phyloP scores from a whole-genome alignment of 768 basidiomycete genomes.

The Kwoniella dejecticola region DNA sequence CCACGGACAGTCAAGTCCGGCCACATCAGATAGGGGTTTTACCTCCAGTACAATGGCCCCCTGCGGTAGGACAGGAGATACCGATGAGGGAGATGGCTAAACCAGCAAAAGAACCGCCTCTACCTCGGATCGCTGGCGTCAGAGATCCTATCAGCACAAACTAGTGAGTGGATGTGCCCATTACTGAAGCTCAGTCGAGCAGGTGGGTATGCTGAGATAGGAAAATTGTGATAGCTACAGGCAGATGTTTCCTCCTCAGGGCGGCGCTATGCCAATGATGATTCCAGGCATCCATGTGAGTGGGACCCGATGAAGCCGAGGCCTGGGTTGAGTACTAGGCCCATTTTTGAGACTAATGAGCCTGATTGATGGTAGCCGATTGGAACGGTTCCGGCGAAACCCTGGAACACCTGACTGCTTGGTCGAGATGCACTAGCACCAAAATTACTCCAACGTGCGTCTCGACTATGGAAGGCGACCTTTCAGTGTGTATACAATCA shows the following conservation, averaged over 20 bases:
- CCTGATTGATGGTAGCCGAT: slow-evolving; percentile 2
- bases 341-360: no score
- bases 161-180: slow-evolving; percentile 19
- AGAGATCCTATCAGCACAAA: slow-evolving; percentile 16
- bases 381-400: slow-evolving; percentile 4
- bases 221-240: slow-evolving; percentile 1
- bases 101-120: slow-evolving; percentile 1
- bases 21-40: background rate
- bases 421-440: background rate
- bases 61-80: background rate
- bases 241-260: slow-evolving; percentile 15
- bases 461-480: background rate
- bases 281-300: slow-evolving; percentile 9
- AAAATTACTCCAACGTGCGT: background rate
- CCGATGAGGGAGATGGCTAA: slow-evolving; percentile 6
- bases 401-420: slow-evolving; percentile 6
- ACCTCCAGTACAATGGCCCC: slow-evolving; percentile 10
- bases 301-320: no score
- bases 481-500: no score
- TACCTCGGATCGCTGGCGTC: slow-evolving; percentile 17
- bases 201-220: background rate
- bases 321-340: no score
- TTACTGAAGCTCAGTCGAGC: slow-evolving; percentile 12
- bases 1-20: background rate
- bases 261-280: background rate